Evolutionary conservation across 106 monocot species (phyloP), one percentile per base, ranked within the genome.

Genomic region (Phalaenopsis equestris): DNA sequence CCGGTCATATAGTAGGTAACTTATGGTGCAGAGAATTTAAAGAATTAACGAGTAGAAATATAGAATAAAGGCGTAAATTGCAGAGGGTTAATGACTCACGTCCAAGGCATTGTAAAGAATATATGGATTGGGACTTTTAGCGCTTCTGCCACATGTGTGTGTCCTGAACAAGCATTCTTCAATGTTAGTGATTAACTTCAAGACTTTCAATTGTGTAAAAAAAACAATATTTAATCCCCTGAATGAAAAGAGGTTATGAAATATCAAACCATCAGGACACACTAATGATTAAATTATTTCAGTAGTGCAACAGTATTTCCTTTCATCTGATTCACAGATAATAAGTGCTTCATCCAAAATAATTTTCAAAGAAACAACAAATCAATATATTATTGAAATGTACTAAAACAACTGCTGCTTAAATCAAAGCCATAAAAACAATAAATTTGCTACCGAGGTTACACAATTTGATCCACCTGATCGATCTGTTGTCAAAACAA

Each of bases 71-170:
- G 17, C 23, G 57, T 12, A 76, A 65, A 75, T 46, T 8, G 14
- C 47, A 81, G 42, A 80, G 38, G 42, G 45, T 55, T 24, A 80
- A 56, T 79, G 4, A 93, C 99, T 90, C 82, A 99, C 99, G 99
- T 95, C 99, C 99, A 99, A 52, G 99, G 99, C 99, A 99, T 99
- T 80, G 99, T 99, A 80, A 99, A 99, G 82, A 99, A 95, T 83
- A 99, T 91, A 75, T 99, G 99, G 73, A 99, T 86, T 75, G 99
- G 99, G 84, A 99, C 83, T 84, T 93, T 92, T 57, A 99, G 81
- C 8, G 95, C 93, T 84, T 99, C 99, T 23, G 99, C 99, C 84
- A 99, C 99, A 90, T 99, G 95, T 56, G 91, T 99, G 82, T 99
- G 99, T 80, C 99, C 99, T 95, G 89, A 84, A 88, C 76, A 94